These are phyloP conservation scores for Daldinia decipiens DNA, from an alignment of 495 filamentous ascomycete species.

Conservation along the genomic window DNA sequence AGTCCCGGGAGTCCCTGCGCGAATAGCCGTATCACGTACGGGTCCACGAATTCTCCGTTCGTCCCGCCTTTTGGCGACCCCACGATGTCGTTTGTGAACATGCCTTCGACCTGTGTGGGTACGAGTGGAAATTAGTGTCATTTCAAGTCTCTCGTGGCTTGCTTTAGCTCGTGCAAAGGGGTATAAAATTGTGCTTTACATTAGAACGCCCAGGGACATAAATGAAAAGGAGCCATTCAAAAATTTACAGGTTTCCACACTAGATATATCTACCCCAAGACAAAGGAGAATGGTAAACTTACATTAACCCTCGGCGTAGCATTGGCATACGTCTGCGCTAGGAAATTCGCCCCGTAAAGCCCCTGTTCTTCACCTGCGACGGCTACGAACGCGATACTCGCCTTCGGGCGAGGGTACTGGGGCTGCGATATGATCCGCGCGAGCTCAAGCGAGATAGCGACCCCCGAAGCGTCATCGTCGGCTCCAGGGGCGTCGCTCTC, in stretches of 20 bases:
- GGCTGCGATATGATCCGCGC: conserved; percentile 57
- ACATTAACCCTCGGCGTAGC: conserved; percentile 49
- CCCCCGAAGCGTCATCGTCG: conserved; percentile 61
- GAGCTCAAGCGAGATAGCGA: conserved; percentile 59
- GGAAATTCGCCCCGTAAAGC: conserved; percentile 58
- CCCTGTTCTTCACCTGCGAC: conserved; percentile 65
- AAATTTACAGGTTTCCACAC: background rate
- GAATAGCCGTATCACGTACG: conserved; percentile 62
- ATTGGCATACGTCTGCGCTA: conserved; percentile 60
- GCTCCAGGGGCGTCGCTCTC: conserved; percentile 63
- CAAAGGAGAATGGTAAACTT: conserved; percentile 5
- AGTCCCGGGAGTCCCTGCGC: conserved; percentile 56
- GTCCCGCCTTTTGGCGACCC: conserved; percentile 53
- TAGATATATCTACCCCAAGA: background rate
- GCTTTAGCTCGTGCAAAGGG: background rate
- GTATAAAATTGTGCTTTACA: background rate
- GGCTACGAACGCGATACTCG: conserved; percentile 64
- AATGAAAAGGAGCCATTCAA: background rate
- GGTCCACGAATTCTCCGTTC: conserved; percentile 53
- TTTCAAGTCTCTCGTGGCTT: background rate
- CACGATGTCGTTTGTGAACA: conserved; percentile 65
- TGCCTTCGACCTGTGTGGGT: conserved; percentile 58
- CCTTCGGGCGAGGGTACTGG: conserved; percentile 49
- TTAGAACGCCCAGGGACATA: background rate
- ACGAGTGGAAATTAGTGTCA: background rate